Evolutionary conservation across 306 rosid species (phyloP).

Genomic region (Medicago lupulina): DNA sequence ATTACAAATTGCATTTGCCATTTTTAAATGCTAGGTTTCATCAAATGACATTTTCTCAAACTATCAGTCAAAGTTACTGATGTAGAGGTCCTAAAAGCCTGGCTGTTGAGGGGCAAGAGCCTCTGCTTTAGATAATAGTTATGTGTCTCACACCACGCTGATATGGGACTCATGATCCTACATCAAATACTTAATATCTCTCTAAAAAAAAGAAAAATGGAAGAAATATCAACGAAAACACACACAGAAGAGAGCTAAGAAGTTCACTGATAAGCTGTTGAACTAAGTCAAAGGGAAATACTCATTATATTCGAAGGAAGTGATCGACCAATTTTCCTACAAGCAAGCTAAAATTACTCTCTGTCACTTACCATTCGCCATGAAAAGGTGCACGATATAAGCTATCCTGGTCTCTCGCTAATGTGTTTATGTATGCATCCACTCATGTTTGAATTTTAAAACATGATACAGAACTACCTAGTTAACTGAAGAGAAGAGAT

Average conservation of each 20-base stretch:
- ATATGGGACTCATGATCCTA: slow-evolving; percentile 15
- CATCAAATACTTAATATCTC: not conserved
- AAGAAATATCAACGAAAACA: not conserved
- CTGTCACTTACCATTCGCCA: slow-evolving; percentile 17
- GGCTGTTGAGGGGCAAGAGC: slow-evolving; percentile 6
- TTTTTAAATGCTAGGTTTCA: slow-evolving; percentile 15
- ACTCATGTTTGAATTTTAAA: slow-evolving; percentile 25
- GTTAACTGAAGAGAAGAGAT: slow-evolving; percentile 22
- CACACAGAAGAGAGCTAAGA: not conserved
- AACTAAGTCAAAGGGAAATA: not conserved
- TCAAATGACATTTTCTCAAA: slow-evolving; percentile 25
- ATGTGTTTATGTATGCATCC: not conserved
- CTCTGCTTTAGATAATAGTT: not conserved
- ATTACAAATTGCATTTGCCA: not conserved
- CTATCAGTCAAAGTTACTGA: slow-evolving; percentile 3
- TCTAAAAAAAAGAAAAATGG: slow-evolving; percentile 4
- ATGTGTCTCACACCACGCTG: not conserved
- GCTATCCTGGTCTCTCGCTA: slow-evolving; percentile 24
- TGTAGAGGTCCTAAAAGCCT: not conserved
- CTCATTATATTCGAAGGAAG: slow-evolving; percentile 6
- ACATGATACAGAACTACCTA: not conserved
- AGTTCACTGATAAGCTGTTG: not conserved
- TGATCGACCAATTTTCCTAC: slow-evolving; percentile 1
- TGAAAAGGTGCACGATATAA: slow-evolving; percentile 17
- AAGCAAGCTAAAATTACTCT: slow-evolving; percentile 17